These are phyloP conservation scores for Vinca minor DNA, from an alignment of 257 asterid species.

Conservation along the genomic window DNA sequence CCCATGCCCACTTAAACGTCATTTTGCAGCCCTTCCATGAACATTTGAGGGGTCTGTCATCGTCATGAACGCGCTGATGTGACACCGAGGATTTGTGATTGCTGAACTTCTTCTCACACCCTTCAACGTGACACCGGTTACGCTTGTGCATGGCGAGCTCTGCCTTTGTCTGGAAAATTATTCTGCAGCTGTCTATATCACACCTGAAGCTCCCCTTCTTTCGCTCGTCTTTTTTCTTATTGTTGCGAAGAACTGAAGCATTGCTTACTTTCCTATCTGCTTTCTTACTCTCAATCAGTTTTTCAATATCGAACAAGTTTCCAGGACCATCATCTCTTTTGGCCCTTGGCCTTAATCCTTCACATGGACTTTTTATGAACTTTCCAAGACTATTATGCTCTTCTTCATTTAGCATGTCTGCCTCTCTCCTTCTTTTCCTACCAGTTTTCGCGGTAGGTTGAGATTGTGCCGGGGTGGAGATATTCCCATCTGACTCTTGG, in stretches of 20 bases:
- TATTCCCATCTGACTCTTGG: conserved; percentile 17
- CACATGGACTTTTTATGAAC: conserved; percentile 81
- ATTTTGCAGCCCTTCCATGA: conserved; percentile 75
- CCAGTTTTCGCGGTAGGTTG: conserved; percentile 15
- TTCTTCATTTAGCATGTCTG: conserved; percentile 27
- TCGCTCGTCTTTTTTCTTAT: conserved; percentile 24
- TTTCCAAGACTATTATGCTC: conserved; percentile 13
- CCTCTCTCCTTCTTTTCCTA: conserved; percentile 56
- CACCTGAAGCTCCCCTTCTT: conserved; percentile 43
- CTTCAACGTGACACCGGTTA: conserved; percentile 59
- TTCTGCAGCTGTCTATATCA: conserved; percentile 49
- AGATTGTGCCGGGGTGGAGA: conserved; percentile 13
- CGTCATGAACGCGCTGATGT: conserved; percentile 79
- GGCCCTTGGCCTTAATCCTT: conserved; percentile 76
- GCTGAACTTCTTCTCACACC: conserved; percentile 72
- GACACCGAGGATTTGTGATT: conserved; percentile 60
- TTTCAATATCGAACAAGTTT: conserved; percentile 15
- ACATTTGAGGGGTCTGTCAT: conserved; percentile 78
- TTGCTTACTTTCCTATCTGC: conserved; percentile 25
- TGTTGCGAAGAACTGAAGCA: conserved; percentile 17
- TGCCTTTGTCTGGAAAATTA: conserved; percentile 65
- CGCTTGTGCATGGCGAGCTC: conserved; percentile 57
- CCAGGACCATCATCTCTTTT: conserved; percentile 21
- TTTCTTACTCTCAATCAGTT: conserved; percentile 17
- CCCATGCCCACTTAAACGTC: conserved; percentile 98